phyloP scores from a whole-genome alignment of 495 filamentous ascomycete species.

The Friedmanniomyces endolithicus region DNA sequence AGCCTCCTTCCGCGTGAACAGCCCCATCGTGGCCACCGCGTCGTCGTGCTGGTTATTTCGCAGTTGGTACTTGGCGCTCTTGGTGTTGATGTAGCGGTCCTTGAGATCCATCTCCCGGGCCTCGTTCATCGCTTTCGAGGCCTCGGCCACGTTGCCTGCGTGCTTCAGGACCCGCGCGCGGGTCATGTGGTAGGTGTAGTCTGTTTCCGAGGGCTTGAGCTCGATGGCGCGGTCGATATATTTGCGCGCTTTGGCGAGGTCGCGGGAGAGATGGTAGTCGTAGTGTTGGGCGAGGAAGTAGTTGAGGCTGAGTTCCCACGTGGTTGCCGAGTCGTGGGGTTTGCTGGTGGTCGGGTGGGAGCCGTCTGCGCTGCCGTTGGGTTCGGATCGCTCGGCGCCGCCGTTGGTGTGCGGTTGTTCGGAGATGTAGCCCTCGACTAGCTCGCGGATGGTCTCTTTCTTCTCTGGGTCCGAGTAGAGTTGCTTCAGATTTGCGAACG shows the following conservation, averaged over 20 bases:
- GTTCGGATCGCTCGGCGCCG: constrained; percentile 34
- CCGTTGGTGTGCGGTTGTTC: constrained; percentile 31
- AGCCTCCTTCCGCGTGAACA: constrained; percentile 88
- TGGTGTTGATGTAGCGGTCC: constrained; percentile 96
- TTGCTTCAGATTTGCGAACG: constrained; percentile 90
- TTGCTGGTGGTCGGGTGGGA: constrained; percentile 37
- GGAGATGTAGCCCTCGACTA: constrained; percentile 68
- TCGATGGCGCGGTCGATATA: constrained; percentile 76
- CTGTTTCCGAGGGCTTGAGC: constrained; percentile 62
- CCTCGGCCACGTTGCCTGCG: constrained; percentile 64
- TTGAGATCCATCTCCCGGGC: constrained; percentile 71
- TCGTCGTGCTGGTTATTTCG: constrained; percentile 82
- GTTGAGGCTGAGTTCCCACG: constrained; percentile 60
- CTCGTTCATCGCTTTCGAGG: constrained; percentile 76
- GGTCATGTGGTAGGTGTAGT: constrained; percentile 71
- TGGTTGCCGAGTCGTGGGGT: constrained; percentile 5
- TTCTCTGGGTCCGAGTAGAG: constrained; percentile 70
- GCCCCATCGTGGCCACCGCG: constrained; percentile 75
- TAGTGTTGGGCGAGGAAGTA: constrained; percentile 97
- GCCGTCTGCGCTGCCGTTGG: constrained; percentile 30
- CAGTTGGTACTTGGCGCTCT: constrained; percentile 92
- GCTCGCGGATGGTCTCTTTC: constrained; percentile 54
- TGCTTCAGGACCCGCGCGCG: constrained; percentile 94
- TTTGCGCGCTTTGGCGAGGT: constrained; percentile 67
- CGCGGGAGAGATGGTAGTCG: constrained; percentile 77